phyloP scores from a whole-genome alignment of 495 filamentous ascomycete genomes.

The Bathelium albidoporum region DNA sequence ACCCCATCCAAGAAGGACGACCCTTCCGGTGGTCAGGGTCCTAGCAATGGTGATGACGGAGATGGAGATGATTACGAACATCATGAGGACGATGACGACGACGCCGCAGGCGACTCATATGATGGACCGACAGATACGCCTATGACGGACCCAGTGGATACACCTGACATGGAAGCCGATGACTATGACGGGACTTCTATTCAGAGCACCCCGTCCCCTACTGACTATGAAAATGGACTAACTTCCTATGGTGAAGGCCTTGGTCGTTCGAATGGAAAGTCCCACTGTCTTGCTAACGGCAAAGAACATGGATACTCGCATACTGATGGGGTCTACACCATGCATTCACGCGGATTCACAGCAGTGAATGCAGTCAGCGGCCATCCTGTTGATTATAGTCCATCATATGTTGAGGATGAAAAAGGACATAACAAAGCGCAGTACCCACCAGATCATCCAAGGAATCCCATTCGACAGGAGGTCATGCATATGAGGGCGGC shows the following conservation, averaged over 20 bases:
- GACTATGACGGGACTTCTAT: neutral
- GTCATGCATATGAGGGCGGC: neutral
- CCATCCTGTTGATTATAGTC: no score
- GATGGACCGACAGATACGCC: neutral
- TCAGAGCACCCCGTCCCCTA: neutral
- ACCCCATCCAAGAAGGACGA: slow-evolving; percentile 10
- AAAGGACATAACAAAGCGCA: neutral
- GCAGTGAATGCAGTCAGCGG: neutral
- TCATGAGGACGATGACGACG: neutral
- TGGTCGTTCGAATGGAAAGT: neutral
- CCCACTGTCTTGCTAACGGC: neutral
- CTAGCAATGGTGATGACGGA: neutral
- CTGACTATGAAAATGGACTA: neutral
- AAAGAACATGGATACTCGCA: neutral
- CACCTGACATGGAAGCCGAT: neutral
- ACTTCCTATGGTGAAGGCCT: neutral
- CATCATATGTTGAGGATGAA: neutral
- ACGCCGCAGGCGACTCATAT: neutral
- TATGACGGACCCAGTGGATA: neutral
- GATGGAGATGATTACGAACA: slow-evolving; percentile 1
- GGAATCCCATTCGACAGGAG: neutral
- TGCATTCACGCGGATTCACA: neutral
- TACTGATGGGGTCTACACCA: neutral
- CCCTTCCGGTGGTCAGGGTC: neutral
- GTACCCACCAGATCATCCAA: neutral